Conservation (phyloP, 1,139 yeast genomes). For the Protomyces inundatus region DNA sequence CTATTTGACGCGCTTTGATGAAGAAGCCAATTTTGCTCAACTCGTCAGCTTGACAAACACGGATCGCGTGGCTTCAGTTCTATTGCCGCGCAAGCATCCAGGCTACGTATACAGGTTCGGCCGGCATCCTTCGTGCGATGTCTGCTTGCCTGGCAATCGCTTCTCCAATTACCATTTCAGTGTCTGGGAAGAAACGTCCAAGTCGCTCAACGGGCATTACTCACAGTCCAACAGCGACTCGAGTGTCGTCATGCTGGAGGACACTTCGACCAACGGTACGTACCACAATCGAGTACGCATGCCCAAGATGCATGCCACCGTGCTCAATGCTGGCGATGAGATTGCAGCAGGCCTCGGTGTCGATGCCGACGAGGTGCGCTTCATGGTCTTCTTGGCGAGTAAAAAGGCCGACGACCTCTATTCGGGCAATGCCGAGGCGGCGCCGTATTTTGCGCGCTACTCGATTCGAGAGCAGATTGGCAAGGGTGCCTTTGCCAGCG, state of each 20-base stretch:
- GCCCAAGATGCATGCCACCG: constrained; percentile 73
- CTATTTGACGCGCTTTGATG: constrained; percentile 10
- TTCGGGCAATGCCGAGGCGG: constrained; percentile 29
- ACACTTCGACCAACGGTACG: constrained; percentile 73
- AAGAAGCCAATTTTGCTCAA: constrained; percentile 13
- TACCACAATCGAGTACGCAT: constrained; percentile 68
- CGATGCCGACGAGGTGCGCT: constrained; percentile 64
- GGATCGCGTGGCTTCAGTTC: constrained; percentile 8
- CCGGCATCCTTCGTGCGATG: constrained; percentile 23
- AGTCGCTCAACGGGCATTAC: background rate
- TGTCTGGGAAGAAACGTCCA: constrained; percentile 13
- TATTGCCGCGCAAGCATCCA: constrained; percentile 5
- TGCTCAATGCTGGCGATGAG: constrained; percentile 86
- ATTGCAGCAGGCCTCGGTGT: constrained; percentile 87
- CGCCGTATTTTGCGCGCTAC: constrained; percentile 59
- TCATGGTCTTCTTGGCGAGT: constrained; percentile 47
- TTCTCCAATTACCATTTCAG: constrained; percentile 16
- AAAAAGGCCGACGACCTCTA: background rate
- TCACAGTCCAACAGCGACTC: constrained; percentile 6
- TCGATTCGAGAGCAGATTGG: constrained; percentile 83
- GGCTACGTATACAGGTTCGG: constrained; percentile 21
- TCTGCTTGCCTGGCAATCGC: constrained; percentile 10
- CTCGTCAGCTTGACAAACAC: constrained; percentile 11
- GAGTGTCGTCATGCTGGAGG: constrained; percentile 29
- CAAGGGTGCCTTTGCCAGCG: constrained; percentile 96